A percentile compares a stretch with the other conserved stretches of the same genome.
Evolutionary conservation across 2,329 filamentous ascomycete genomes (phyloP).

Genomic region (Trichoderma sp.): DNA sequence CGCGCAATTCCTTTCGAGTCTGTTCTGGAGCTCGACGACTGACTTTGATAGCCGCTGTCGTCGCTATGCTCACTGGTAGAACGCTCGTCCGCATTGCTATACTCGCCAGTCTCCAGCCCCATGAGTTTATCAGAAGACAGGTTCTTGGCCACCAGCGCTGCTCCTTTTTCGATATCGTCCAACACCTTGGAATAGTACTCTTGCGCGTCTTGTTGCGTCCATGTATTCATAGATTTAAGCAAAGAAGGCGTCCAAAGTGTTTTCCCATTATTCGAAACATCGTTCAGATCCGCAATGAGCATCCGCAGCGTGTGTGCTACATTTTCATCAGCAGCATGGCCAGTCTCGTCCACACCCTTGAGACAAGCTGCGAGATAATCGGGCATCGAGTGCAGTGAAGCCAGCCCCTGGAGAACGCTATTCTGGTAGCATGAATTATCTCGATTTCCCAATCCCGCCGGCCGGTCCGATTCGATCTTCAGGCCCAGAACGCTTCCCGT

Average conservation of each 20-base stretch:
- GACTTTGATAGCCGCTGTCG: constrained; percentile 57
- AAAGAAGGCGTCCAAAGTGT: constrained; percentile 78
- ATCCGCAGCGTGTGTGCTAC: constrained; percentile 55
- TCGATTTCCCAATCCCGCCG: constrained; percentile 77
- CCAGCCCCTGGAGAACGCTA: constrained; percentile 82
- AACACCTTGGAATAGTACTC: constrained; percentile 93
- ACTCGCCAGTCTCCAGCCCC: constrained; percentile 4
- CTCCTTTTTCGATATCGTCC: constrained; percentile 79
- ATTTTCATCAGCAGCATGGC: constrained; percentile 32
- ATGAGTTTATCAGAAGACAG: neutral
- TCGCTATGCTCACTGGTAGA: constrained; percentile 51
- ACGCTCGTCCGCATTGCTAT: constrained; percentile 40
- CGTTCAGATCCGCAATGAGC: constrained; percentile 68
- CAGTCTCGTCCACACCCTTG: constrained; percentile 26
- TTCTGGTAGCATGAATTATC: constrained; percentile 99
- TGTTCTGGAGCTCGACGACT: constrained; percentile 38
- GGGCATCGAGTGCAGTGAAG: constrained; percentile 69
- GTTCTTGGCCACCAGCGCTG: constrained; percentile 48
- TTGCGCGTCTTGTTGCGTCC: constrained; percentile 95
- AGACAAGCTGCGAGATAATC: constrained; percentile 59
- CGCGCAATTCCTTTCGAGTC: constrained; percentile 43
- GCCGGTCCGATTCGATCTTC: constrained; percentile 45
- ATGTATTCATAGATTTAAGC: constrained; percentile 90
- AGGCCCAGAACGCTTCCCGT: constrained; percentile 44
- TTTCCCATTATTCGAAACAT: constrained; percentile 66